phyloP scores from a whole-genome alignment of 371 early-diverging fungal species.

The Mucor sp. region DNA sequence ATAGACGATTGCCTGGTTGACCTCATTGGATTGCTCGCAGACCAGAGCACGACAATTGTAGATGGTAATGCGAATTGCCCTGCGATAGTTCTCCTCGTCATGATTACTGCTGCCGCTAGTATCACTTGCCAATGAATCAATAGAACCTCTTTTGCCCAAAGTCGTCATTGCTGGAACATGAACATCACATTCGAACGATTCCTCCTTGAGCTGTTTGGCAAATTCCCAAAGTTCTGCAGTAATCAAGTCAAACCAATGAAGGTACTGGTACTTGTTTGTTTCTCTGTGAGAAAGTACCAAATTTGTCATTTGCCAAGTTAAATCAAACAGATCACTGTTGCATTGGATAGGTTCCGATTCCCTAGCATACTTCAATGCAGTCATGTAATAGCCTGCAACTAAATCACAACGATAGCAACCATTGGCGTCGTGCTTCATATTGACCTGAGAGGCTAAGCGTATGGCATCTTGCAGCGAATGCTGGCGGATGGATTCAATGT shows the following conservation, averaged over 20 bases:
- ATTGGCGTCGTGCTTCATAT: constrained; percentile 24
- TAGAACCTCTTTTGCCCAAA: background rate
- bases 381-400: constrained; percentile 22
- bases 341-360: constrained; percentile 23
- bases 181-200: constrained; percentile 24
- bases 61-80: constrained; percentile 44
- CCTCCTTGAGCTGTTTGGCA: constrained; percentile 44
- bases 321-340: constrained; percentile 26
- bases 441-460: constrained; percentile 21
- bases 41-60: constrained; percentile 43
- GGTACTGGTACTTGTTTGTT: constrained; percentile 18
- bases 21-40: constrained; percentile 30
- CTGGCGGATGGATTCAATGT: constrained; percentile 8
- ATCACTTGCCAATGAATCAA: background rate
- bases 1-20: constrained; percentile 29
- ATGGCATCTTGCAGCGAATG: constrained; percentile 17
- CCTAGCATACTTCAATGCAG: constrained; percentile 15
- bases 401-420: constrained; percentile 22
- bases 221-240: constrained; percentile 34
- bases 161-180: background rate
- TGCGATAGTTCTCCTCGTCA: constrained; percentile 25
- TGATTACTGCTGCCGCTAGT: background rate
- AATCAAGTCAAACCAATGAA: constrained; percentile 31
- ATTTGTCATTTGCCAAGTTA: constrained; percentile 34
- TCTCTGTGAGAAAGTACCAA: constrained; percentile 33